Base-by-base conservation (phyloP, 768 basidiomycete genomes). In the Sutorius australiensis region DNA sequence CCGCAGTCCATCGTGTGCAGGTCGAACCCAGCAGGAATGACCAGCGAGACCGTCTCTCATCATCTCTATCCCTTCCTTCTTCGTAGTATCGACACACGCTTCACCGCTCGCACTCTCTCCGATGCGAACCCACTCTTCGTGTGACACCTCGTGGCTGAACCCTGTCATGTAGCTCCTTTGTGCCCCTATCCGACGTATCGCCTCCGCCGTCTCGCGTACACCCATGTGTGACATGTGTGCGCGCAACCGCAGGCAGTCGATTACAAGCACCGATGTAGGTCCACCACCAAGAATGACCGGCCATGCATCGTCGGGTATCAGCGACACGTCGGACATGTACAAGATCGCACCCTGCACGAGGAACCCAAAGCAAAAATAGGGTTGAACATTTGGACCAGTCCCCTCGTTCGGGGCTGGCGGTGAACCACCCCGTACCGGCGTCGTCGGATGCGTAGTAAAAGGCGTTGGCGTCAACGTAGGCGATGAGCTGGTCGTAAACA, bases 261-360 rank as follows among this genome's bases (percentile, higher is more conserved):
- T 74, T 45, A 93, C 80, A 54, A 88, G 75, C 24, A 89, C 77
- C 2, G 84, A 75, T 48, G 67, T 68, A 21, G 51, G 57, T 30
- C 51, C 46, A 5, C 56, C 60, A 13, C 55, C 59, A 32, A 66
- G 57, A 47, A 85, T 69, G 46, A 82, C 60, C 17, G 67, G 61
- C 88, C 88, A 91, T 37, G 83, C 79, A 33, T 80, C 76, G 8
- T 87, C 81, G 2, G 93, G 92, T 50, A 95, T 88, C 59, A 80
- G 71, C 9, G 87, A 90, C 38, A 86, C 88, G 67, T 97, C 94
- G 27, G 87, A 86, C 54, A 95, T 76, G 72, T 95, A 95, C 13
- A 83, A 74, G 42, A 95, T 69, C 30, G 78, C 70, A 33, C 85
- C 73, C 60, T 85, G 79, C 42, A 89, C 74, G 62, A 80, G 77